Evolutionary conservation across 2,329 filamentous ascomycete species (phyloP).

Genomic region (Aspergillus uvarum): DNA sequence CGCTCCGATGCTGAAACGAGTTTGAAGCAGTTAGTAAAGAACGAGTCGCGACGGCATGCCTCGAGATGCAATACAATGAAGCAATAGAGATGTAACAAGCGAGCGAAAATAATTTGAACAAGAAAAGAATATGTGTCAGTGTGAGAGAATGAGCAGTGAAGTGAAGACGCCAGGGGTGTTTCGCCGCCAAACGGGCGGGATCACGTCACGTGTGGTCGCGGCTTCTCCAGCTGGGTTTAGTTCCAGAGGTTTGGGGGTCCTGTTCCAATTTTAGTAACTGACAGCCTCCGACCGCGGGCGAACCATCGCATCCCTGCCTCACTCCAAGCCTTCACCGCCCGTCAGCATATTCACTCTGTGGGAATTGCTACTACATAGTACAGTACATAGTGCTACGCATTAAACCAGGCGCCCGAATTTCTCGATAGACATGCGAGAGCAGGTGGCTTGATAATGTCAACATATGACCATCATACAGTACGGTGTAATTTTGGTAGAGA

Average conservation of each 20-base stretch:
- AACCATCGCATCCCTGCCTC: neutral
- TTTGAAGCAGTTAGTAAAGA: neutral
- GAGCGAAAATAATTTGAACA: neutral
- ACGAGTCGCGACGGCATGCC: neutral
- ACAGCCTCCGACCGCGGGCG: neutral
- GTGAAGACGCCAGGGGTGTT: constrained; percentile 1
- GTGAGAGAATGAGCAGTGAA: neutral
- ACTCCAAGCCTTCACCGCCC: neutral
- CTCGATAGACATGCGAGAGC: neutral
- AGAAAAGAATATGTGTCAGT: neutral
- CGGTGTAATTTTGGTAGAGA: neutral
- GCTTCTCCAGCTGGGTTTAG: neutral
- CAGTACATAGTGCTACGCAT: too few species aligned
- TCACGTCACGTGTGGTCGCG: constrained; percentile 2
- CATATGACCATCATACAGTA: neutral
- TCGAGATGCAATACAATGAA: constrained; percentile 1
- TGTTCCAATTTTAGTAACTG: neutral
- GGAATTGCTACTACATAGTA: too few species aligned
- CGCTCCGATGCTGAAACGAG: constrained; percentile 12
- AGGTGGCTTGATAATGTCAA: too few species aligned
- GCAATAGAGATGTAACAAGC: neutral
- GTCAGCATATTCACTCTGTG: too few species aligned
- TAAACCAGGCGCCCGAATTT: too few species aligned
- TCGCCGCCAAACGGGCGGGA: neutral
- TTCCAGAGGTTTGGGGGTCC: neutral